phyloP scores from a whole-genome alignment of 2,329 filamentous ascomycete species.

The Penicillium sp. region DNA sequence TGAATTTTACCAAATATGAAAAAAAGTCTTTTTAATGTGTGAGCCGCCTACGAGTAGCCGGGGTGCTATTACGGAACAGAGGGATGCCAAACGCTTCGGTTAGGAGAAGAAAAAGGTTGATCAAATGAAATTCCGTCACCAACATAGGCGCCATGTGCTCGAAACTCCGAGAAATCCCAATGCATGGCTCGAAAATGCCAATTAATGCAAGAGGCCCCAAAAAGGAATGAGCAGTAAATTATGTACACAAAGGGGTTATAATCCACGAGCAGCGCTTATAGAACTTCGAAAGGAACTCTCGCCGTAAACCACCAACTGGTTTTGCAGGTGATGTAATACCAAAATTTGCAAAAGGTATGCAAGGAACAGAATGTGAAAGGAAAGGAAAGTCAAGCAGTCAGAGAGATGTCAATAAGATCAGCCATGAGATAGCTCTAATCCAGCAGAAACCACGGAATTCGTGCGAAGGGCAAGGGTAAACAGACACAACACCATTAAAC shows the following conservation, averaged over 20 bases:
- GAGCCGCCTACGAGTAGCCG: not conserved
- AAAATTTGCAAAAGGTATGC: not conserved
- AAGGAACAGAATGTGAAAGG: slow-evolving; percentile 5
- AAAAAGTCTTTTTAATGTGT: not conserved
- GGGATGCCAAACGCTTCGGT: not conserved
- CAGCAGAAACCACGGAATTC: not conserved
- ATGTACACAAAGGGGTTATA: slow-evolving; percentile 24
- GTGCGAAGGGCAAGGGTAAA: slow-evolving; percentile 3
- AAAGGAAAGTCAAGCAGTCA: slow-evolving; percentile 17
- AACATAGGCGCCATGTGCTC: slow-evolving; percentile 1
- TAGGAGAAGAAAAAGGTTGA: not conserved
- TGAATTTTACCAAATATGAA: not conserved
- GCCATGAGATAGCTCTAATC: slow-evolving; percentile 12
- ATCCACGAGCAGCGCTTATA: slow-evolving; percentile 27
- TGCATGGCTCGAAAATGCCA: slow-evolving; percentile 10
- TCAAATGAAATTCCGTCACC: slow-evolving; percentile 17
- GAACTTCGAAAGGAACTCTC: slow-evolving; percentile 1
- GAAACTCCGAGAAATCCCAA: slow-evolving; percentile 17
- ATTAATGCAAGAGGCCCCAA: slow-evolving; percentile 15
- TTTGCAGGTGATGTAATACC: slow-evolving; percentile 7
- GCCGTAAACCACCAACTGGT: slow-evolving; percentile 4
- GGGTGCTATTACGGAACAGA: not conserved
- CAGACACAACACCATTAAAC: slow-evolving; percentile 24
- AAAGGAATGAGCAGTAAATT: slow-evolving; percentile 14
- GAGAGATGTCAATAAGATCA: slow-evolving; percentile 21